Evolutionary conservation across 495 filamentous ascomycete genomes (phyloP).

Genomic region (Hypoxylon trugodes): DNA sequence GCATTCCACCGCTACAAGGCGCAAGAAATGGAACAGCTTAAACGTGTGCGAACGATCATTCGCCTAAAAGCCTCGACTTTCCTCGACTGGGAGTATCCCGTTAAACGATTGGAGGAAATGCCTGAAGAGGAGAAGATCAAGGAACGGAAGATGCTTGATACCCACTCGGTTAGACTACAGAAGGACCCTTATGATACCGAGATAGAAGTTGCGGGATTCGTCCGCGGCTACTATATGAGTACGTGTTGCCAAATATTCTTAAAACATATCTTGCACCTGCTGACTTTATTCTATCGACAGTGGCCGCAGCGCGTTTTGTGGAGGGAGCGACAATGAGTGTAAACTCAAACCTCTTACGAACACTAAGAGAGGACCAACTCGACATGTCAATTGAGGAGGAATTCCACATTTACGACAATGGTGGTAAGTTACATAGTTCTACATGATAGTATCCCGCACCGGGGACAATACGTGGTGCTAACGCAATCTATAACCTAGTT

Average conservation of each 20-base stretch:
- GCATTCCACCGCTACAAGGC: conserved; percentile 49
- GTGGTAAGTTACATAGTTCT: conserved; percentile 21
- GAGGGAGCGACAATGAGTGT: conserved; percentile 59
- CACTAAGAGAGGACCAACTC: conserved; percentile 35
- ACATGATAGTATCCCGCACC: neutral
- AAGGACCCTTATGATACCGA: conserved; percentile 58
- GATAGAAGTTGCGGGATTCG: conserved; percentile 57
- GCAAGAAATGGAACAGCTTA: conserved; percentile 43
- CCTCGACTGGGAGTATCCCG: conserved; percentile 43
- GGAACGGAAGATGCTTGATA: conserved; percentile 37
- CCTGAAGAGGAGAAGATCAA: conserved; percentile 48
- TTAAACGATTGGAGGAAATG: conserved; percentile 41
- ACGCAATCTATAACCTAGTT: conserved; percentile 8
- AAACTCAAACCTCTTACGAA: conserved; percentile 54
- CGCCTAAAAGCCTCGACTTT: conserved; percentile 43
- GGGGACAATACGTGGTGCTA: neutral
- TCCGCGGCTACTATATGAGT: conserved; percentile 62
- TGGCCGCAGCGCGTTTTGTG: conserved; percentile 58
- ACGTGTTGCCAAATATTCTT: neutral
- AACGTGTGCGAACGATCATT: conserved; percentile 49
- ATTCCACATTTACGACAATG: conserved; percentile 46
- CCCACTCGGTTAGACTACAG: conserved; percentile 47
- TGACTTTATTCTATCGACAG: conserved; percentile 16
- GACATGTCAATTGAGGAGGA: conserved; percentile 50
- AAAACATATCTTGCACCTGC: neutral